phyloP scores from a whole-genome alignment of 345 rosid genomes.

The Populus ilicifolia region DNA sequence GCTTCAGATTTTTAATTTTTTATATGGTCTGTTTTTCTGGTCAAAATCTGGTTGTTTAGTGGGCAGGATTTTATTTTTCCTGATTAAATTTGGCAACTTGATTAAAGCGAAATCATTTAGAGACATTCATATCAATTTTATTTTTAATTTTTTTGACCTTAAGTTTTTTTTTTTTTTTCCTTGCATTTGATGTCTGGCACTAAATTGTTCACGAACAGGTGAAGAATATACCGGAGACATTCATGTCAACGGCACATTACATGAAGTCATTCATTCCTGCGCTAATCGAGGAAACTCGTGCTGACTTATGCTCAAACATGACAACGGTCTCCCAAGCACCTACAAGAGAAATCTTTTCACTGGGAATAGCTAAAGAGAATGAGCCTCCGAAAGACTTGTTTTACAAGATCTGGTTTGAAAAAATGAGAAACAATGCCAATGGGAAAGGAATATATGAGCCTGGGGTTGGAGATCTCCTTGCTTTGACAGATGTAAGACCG shows the following conservation, averaged over 20 bases:
- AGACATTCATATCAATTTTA: not conserved
- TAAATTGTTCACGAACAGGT: not conserved
- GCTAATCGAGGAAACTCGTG: not conserved
- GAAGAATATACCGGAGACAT: not conserved
- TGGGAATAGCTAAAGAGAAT: not conserved
- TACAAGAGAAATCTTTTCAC: not conserved
- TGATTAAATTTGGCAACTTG: not conserved
- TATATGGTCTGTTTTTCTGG: too few species aligned
- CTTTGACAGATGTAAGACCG: conserved; percentile 35
- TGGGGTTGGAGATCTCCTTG: conserved; percentile 37
- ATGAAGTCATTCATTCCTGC: not conserved
- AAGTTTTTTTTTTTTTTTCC: too few species aligned
- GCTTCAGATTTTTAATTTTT: not conserved
- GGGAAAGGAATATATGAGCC: conserved; percentile 15
- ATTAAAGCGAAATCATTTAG: not conserved
- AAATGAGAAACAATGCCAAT: not conserved
- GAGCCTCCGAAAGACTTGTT: not conserved
- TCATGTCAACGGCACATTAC: not conserved
- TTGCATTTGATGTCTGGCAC: not conserved
- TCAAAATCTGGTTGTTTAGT: not conserved
- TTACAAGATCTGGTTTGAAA: not conserved
- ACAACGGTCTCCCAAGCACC: not conserved
- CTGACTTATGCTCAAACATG: not conserved
- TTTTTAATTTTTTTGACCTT: too few species aligned
- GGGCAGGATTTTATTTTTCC: not conserved